Evolutionary conservation across 2,329 filamentous ascomycete species (phyloP).

Genomic region (Alternaria ethzedia): DNA sequence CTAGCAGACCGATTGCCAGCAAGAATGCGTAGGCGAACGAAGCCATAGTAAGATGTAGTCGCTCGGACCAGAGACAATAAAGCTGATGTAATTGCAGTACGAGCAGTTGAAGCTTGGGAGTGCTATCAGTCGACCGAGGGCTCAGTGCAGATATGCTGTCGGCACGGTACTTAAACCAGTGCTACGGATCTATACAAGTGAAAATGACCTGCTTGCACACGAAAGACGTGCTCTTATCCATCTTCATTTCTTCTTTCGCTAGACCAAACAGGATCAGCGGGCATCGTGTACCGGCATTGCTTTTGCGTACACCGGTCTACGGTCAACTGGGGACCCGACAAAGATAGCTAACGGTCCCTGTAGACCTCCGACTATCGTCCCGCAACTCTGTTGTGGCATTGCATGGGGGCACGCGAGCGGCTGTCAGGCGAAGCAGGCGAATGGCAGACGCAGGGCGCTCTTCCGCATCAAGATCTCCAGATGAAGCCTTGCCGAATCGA

Average conservation of each 20-base stretch:
- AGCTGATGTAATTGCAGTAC: not conserved
- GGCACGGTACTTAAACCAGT: not conserved
- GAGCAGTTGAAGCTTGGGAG: not conserved
- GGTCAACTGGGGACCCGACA: not conserved
- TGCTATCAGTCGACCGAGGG: not conserved
- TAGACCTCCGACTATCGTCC: not conserved
- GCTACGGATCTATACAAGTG: not conserved
- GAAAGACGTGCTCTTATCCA: not conserved
- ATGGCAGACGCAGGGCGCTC: not conserved
- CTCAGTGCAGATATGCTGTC: not conserved
- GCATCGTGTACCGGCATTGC: not conserved
- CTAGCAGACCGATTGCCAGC: not conserved
- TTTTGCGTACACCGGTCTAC: not conserved
- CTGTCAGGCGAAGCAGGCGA: not conserved
- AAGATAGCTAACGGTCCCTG: not conserved
- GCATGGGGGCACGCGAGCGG: not conserved
- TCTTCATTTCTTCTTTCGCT: slow-evolving; percentile 1
- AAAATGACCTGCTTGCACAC: not conserved
- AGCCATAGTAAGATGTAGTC: not conserved
- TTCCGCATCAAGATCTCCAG: not conserved
- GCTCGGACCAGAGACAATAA: not conserved
- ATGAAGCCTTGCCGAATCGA: not conserved
- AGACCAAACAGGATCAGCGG: not conserved
- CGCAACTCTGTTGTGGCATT: not conserved
- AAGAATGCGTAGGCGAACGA: not conserved